These are phyloP conservation scores for Trichoderma guizhouense DNA, from an alignment of 2,329 filamentous ascomycete species.

Conservation along the genomic window DNA sequence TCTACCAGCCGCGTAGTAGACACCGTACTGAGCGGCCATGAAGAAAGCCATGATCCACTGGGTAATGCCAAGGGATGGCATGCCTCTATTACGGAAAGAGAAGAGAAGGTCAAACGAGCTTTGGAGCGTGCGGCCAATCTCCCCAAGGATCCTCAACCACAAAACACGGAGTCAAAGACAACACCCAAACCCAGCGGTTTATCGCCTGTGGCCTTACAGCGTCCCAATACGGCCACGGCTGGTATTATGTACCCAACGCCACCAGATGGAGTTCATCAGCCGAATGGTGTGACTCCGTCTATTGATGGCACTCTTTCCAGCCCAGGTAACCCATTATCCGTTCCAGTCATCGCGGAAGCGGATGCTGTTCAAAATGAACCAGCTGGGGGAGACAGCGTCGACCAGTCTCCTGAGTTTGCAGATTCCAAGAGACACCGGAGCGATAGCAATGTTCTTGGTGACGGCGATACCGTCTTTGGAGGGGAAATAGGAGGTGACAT, in stretches of 20 bases:
- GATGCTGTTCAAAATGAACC: slow-evolving; percentile 26
- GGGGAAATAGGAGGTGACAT: slow-evolving; percentile 68
- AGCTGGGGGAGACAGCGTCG: slow-evolving; percentile 24
- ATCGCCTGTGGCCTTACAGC: slow-evolving; percentile 50
- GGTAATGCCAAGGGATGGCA: slow-evolving; percentile 50
- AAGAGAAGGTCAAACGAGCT: slow-evolving; percentile 48
- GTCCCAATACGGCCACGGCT: slow-evolving; percentile 45
- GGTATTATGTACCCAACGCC: slow-evolving; percentile 69
- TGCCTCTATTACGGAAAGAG: slow-evolving; percentile 41
- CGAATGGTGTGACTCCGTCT: slow-evolving; percentile 51
- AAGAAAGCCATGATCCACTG: slow-evolving; percentile 48
- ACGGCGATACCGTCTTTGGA: slow-evolving; percentile 61
- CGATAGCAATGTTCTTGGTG: slow-evolving; percentile 42
- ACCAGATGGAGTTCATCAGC: slow-evolving; percentile 60
- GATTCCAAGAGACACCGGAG: slow-evolving; percentile 46
- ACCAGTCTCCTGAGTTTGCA: slow-evolving; percentile 31
- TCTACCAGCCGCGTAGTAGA: slow-evolving; percentile 41
- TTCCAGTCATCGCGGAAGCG: slow-evolving; percentile 30
- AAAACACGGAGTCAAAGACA: slow-evolving; percentile 41
- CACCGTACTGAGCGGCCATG: slow-evolving; percentile 34
- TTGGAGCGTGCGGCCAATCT: slow-evolving; percentile 46
- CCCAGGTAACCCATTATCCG: slow-evolving; percentile 45
- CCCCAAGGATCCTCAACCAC: slow-evolving; percentile 43
- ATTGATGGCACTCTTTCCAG: slow-evolving; percentile 56
- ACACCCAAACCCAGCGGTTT: slow-evolving; percentile 45